Percentiles rank a stretch among this genome's conserved stretches.
Conservation (phyloP, 1,284 basidiomycete species). For the Apiotrichum brassicae region DNA sequence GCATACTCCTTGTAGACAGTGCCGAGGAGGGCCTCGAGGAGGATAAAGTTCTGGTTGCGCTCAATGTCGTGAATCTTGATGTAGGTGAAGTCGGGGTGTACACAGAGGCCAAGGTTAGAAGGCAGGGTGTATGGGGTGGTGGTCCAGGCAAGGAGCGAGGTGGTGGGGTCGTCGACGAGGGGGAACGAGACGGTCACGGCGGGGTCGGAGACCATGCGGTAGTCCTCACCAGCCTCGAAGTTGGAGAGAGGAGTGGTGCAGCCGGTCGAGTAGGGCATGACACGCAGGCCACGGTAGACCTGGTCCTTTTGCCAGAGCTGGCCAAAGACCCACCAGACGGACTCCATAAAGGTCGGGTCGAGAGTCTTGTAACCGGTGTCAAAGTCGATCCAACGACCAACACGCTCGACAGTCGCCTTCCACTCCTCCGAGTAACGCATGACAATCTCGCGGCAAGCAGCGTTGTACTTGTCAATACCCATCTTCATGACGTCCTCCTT, state of each 20-base stretch:
- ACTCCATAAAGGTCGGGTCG: slow-evolving; percentile 92
- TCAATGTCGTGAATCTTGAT: slow-evolving; percentile 95
- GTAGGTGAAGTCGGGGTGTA: slow-evolving; percentile 93
- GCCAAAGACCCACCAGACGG: slow-evolving; percentile 99
- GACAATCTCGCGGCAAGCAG: slow-evolving; percentile 91
- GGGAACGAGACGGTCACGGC: slow-evolving; percentile 92
- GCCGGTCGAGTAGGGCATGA: slow-evolving; percentile 98
- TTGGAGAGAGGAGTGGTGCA: slow-evolving; percentile 96
- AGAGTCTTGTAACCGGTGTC: slow-evolving; percentile 99
- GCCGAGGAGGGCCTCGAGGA: slow-evolving; percentile 79
- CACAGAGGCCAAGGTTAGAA: slow-evolving; percentile 90
- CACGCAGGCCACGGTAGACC: slow-evolving; percentile 87
- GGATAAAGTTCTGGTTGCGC: slow-evolving; percentile 81
- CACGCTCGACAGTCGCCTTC: slow-evolving; percentile 89
- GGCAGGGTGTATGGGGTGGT: slow-evolving; percentile 99
- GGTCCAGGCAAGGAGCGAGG: slow-evolving; percentile 93
- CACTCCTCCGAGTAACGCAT: slow-evolving; percentile 96
- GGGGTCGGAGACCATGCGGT: slow-evolving; percentile 91
- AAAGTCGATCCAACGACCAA: slow-evolving; percentile 99
- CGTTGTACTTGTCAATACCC: slow-evolving; percentile 98
- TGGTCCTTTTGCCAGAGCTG: slow-evolving; percentile 87
- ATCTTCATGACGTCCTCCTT: slow-evolving; percentile 90
- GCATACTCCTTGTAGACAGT: slow-evolving; percentile 90
- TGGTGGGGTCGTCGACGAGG: slow-evolving; percentile 83
- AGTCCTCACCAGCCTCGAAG: slow-evolving; percentile 92